These are phyloP conservation scores for Aleurites moluccanus DNA, from an alignment of 441 rosid genomes.

Conservation along the genomic window DNA sequence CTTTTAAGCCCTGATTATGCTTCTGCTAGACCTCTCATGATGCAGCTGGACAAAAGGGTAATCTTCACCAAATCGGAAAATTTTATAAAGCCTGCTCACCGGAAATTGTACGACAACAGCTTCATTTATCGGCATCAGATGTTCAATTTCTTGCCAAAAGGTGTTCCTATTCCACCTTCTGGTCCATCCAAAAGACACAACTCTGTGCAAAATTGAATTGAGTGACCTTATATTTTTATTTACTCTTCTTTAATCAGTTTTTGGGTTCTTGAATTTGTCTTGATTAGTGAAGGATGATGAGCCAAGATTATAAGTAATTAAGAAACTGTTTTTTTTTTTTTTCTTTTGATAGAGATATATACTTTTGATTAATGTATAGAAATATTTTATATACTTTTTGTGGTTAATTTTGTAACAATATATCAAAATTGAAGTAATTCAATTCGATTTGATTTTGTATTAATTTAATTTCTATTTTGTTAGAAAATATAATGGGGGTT, in stretches of 20 bases:
- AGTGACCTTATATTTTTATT: not conserved
- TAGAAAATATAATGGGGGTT: not conserved
- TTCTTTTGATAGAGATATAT: not conserved
- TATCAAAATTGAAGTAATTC: not conserved
- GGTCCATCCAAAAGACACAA: constrained; percentile 86
- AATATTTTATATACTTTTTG: constrained; percentile 4
- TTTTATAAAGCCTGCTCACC: constrained; percentile 20
- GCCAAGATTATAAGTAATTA: not conserved
- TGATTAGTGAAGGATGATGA: not conserved
- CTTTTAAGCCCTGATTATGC: constrained; percentile 25
- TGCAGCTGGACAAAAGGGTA: constrained; percentile 12
- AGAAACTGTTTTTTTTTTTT: not conserved
- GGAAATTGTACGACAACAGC: constrained; percentile 35
- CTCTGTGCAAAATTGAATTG: constrained; percentile 31
- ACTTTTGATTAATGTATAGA: constrained; percentile 31
- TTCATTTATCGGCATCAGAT: constrained; percentile 40
- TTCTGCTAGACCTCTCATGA: constrained; percentile 40
- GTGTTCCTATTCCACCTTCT: constrained; percentile 68
- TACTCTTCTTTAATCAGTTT: not conserved
- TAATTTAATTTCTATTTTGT: not conserved
- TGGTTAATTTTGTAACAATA: not conserved
- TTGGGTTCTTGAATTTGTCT: constrained; percentile 18
- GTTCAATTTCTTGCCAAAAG: constrained; percentile 79
- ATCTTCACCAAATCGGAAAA: constrained; percentile 1
- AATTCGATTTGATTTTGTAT: not conserved